Base-by-base conservation (phyloP, 2,329 filamentous ascomycete genomes). In the Cercospora sojina region DNA sequence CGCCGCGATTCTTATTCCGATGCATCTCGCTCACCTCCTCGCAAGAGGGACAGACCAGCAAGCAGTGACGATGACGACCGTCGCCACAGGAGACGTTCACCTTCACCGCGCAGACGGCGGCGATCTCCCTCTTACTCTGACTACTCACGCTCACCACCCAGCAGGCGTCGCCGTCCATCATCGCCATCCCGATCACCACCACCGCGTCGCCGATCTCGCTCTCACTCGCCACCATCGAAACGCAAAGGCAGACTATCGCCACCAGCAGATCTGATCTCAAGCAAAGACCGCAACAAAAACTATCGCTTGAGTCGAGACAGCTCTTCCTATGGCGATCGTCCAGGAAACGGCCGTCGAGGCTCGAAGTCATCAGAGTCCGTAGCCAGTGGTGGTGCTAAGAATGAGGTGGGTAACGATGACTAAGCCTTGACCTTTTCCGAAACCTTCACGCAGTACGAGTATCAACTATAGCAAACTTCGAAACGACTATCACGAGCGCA, bases 141-240 rank as follows among this genome's bases (percentile, higher is more conserved):
- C 84, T 63, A 96, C 88, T 69, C 69, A 56, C 70, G 68, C 66
- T 68, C 72, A 97, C 91, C 77, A 96, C 91, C 59, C 89, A 63
- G 58, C 61, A 67, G 65, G 62, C 88, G 75, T 96, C 97, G 64
- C 96, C 85, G 71, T 93, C 90, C 70, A 92, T 88, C 3, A 93
- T 67, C 64, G 25, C 65, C 61, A 23, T 59, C 68, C 12, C 68
- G 63, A 20, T 69, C 68, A 55, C 58, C 66, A 35, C 60, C 60
- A 13, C 31, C 51, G 47, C 63, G 68, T 32, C 55, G 65, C 59
- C 66, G 64, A 41, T 73, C 72, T 10, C 74, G 67, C 27, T 67
- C 69, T 49, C 67, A 61, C 47, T 70, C 70, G 8, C 73, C 73
- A 35, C 69, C 71, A 18, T 71, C 73, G 41, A 74, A 72, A 60